Evolutionary conservation across 257 asterid species (phyloP).

Genomic region (Verbascum thapsus): DNA sequence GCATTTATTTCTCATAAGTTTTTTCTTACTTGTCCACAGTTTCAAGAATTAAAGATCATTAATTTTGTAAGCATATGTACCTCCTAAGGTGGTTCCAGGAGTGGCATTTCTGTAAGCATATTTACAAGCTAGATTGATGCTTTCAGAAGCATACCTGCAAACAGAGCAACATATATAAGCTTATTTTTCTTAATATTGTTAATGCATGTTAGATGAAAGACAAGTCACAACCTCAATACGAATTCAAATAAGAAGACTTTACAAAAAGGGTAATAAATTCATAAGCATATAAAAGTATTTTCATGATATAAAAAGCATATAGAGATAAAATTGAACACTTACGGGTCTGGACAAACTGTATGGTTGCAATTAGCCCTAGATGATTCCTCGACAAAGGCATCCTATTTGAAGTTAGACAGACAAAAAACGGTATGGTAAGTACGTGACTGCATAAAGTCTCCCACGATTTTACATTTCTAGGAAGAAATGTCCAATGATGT

Average conservation of each 20-base stretch:
- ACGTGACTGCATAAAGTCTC: constrained; percentile 4
- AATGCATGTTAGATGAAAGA: no score
- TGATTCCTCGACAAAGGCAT: constrained; percentile 40
- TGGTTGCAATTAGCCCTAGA: constrained; percentile 56
- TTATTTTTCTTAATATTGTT: no score
- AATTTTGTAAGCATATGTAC: constrained; percentile 41
- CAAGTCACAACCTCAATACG: no score
- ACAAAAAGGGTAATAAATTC: no score
- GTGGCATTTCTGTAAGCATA: constrained; percentile 95
- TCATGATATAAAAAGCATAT: no score
- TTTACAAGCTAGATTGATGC: constrained; percentile 72
- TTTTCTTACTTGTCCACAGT: no score
- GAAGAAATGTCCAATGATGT: not conserved
- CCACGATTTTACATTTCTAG: constrained; percentile 6
- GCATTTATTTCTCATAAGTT: constrained; percentile 1
- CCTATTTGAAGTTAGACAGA: constrained; percentile 43
- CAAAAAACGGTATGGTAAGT: constrained; percentile 23
- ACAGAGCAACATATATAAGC: constrained; percentile 18
- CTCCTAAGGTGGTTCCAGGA: constrained; percentile 87
- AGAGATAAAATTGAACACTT: constrained; percentile 31
- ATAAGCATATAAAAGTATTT: no score
- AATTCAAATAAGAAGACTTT: no score
- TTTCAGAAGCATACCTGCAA: constrained; percentile 92
- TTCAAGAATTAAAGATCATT: constrained; percentile 13
- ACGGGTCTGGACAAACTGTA: constrained; percentile 85